A percentile compares a stretch with the other conserved stretches of the same genome.
phyloP scores from a whole-genome alignment of 148 eudicot genomes.

The Oxyria digyna region DNA sequence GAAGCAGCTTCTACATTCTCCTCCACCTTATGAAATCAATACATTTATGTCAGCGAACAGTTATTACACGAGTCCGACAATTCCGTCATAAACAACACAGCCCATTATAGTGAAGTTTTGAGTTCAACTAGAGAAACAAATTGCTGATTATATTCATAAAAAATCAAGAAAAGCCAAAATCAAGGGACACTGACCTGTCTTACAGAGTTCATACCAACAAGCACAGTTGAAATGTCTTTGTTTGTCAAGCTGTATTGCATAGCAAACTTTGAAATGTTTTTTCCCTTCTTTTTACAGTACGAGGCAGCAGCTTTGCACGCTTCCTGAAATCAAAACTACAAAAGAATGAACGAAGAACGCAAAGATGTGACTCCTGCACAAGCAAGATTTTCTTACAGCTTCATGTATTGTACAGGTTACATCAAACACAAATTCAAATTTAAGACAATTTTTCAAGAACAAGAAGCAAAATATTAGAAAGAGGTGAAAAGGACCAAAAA shows the following conservation, averaged over 20 bases:
- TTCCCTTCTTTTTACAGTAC: constrained; percentile 67
- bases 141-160: not conserved
- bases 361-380: not conserved
- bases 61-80: too few relatives aligned
- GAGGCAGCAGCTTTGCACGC: constrained; percentile 85
- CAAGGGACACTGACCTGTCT: constrained; percentile 42
- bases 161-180: not conserved
- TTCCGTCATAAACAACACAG: too few relatives aligned
- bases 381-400: not conserved
- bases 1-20: constrained; percentile 69
- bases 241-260: constrained; percentile 87
- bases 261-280: constrained; percentile 73
- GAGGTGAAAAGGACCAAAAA: not conserved
- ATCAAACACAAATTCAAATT: not conserved
- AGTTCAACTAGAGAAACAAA: too few relatives aligned
- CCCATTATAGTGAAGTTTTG: too few relatives aligned
- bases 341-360: not conserved
- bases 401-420: not conserved
- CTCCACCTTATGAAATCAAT: constrained; percentile 43
- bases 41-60: not conserved
- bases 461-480: not conserved
- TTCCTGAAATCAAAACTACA: constrained; percentile 27
- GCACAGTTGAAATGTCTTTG: constrained; percentile 66
- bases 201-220: constrained; percentile 93
- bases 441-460: not conserved